Conservation (phyloP, 345 rosid genomes). For the Gynandropsis gynandra region DNA sequence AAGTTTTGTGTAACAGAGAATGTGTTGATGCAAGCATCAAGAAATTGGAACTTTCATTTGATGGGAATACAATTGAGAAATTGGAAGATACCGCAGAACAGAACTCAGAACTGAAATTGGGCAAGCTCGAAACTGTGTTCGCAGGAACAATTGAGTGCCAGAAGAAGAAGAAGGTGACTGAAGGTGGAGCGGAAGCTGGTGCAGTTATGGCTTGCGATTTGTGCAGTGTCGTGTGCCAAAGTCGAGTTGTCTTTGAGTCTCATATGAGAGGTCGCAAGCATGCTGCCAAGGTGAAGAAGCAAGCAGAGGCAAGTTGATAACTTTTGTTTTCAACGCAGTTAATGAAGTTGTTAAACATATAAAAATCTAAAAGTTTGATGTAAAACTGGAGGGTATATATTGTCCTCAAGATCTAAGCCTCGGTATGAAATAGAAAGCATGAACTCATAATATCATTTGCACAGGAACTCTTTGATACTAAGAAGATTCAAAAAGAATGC, state of each 20-base stretch:
- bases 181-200: too few relatives aligned
- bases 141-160: conserved; percentile 3
- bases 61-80: conserved; percentile 8
- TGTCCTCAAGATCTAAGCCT: conserved; percentile 51
- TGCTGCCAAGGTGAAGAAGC: conserved; percentile 17
- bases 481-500: conserved; percentile 49
- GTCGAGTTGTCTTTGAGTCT: too few relatives aligned
- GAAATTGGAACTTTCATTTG: conserved; percentile 7
- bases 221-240: too few relatives aligned
- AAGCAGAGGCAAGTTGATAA: conserved; percentile 11
- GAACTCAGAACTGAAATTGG: conserved; percentile 5
- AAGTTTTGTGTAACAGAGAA: conserved; percentile 16
- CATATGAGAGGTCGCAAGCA: too few relatives aligned
- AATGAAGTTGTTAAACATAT: conserved; percentile 1
- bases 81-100: conserved; percentile 4
- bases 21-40: conserved; percentile 16
- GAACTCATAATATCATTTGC: conserved; percentile 60
- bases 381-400: conserved; percentile 68
- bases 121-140: not conserved
- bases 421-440: conserved; percentile 83
- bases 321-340: conserved; percentile 21
- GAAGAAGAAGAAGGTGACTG: not conserved
- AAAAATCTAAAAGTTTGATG: conserved; percentile 6
- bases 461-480: conserved; percentile 48
- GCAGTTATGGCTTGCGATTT: too few relatives aligned